Evolutionary conservation across 257 asterid genomes (phyloP).

Genomic region (Ehretia macrophylla): DNA sequence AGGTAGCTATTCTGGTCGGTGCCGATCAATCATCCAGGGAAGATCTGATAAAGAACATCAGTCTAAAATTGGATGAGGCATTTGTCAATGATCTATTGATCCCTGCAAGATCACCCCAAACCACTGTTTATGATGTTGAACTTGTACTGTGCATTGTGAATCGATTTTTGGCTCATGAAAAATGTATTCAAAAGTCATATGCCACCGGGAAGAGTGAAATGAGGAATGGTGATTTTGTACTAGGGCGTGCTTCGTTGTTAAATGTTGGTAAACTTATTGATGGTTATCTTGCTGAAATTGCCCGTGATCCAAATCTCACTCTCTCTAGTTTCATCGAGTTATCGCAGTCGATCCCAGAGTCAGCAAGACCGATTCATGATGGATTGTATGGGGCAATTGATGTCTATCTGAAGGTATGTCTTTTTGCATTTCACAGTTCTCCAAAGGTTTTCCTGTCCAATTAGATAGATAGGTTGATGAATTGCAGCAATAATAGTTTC

Average conservation of each 20-base stretch:
- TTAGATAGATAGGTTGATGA: background rate
- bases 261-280: constrained; percentile 65
- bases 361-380: constrained; percentile 79
- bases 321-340: constrained; percentile 48
- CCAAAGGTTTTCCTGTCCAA: background rate
- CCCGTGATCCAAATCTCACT: constrained; percentile 55
- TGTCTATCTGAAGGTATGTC: constrained; percentile 55
- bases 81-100: constrained; percentile 59
- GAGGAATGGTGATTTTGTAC: constrained; percentile 38
- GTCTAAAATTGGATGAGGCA: constrained; percentile 80
- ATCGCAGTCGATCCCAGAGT: constrained; percentile 61
- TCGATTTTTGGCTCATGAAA: constrained; percentile 45
- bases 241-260: constrained; percentile 69
- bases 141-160: constrained; percentile 60
- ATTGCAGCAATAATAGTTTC: background rate
- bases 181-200: constrained; percentile 25
- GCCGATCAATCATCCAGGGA: constrained; percentile 60
- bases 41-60: constrained; percentile 45
- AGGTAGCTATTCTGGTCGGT: constrained; percentile 64
- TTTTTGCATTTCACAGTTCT: background rate
- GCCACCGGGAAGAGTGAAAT: constrained; percentile 28
- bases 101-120: constrained; percentile 67
- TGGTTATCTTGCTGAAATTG: constrained; percentile 55
- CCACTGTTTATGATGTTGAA: constrained; percentile 57
- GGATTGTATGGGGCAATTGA: constrained; percentile 73